A percentile compares a stretch with the other conserved stretches of the same genome.
Evolutionary conservation across 305 asterid genomes (phyloP).

Genomic region (Fraxinus dipetala): DNA sequence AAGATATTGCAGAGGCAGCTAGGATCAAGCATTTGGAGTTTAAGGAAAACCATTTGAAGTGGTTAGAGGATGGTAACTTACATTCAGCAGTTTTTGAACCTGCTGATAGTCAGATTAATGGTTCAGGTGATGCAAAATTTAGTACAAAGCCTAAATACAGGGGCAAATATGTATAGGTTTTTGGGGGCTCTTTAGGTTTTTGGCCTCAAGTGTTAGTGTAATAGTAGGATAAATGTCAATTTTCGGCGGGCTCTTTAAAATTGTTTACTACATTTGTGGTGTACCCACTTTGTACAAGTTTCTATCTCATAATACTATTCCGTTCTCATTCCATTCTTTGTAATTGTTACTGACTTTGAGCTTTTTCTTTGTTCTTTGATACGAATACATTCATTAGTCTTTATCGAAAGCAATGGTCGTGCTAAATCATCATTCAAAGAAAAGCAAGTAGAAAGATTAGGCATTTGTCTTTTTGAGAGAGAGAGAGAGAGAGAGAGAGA

Average conservation of each 20-base stretch:
- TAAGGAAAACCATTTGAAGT: constrained; percentile 77
- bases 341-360: neutral
- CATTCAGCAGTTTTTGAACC: constrained; percentile 88
- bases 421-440: neutral
- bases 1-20: constrained; percentile 56
- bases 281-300: neutral
- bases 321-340: neutral
- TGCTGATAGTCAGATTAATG: constrained; percentile 35
- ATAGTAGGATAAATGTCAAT: neutral
- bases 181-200: neutral
- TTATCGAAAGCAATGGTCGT: neutral
- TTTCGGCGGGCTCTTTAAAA: neutral
- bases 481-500: too few species aligned
- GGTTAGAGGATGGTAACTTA: constrained; percentile 86
- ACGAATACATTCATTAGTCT: neutral
- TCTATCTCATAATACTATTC: neutral
- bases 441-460: neutral
- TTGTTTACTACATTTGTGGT: neutral
- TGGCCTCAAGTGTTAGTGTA: neutral
- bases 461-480: constrained; percentile 20
- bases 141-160: constrained; percentile 72
- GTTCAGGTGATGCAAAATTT: constrained; percentile 40
- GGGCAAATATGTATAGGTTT: constrained; percentile 78
- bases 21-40: constrained; percentile 65
- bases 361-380: neutral